Conservation (phyloP, 2,329 filamentous ascomycete species). For the Lachnellula suecica region DNA sequence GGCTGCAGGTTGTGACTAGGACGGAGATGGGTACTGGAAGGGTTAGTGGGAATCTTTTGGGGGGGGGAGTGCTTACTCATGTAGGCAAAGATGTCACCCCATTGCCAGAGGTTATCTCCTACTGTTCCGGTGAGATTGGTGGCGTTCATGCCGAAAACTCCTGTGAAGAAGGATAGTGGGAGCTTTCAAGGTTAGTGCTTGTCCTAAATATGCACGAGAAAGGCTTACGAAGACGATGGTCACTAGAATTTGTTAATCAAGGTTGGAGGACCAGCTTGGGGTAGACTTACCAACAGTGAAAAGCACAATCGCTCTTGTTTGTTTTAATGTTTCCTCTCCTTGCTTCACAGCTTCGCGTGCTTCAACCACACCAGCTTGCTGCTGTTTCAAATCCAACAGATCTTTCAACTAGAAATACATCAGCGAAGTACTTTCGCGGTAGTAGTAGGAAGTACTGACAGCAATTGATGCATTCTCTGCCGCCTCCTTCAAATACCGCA, state of each 20-base stretch:
- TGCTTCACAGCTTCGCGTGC: conserved; percentile 42
- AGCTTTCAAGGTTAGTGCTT: conserved; percentile 1
- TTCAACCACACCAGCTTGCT: conserved; percentile 45
- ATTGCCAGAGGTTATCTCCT: conserved; percentile 1
- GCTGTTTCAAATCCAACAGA: conserved; percentile 43
- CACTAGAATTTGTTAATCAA: background rate
- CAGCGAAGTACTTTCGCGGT: background rate
- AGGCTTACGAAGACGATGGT: conserved; percentile 17
- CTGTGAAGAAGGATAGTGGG: conserved; percentile 11
- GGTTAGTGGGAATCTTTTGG: background rate
- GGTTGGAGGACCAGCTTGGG: background rate
- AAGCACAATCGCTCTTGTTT: conserved; percentile 43
- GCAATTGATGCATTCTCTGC: background rate
- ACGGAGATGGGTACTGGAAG: conserved; percentile 10
- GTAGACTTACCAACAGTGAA: conserved; percentile 14
- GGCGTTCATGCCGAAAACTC: conserved; percentile 12
- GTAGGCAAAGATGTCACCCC: conserved; percentile 9
- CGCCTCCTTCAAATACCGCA: conserved; percentile 1
- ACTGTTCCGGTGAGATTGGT: background rate
- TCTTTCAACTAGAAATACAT: conserved; percentile 24
- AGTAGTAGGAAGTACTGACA: background rate
- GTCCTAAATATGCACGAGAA: background rate
- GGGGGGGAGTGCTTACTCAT: conserved; percentile 6
- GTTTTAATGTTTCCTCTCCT: conserved; percentile 39
- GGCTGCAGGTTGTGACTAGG: conserved; percentile 5